These are phyloP conservation scores for Fusarium pseudocircinatum DNA, from an alignment of 2,329 filamentous ascomycete species.

Conservation along the genomic window DNA sequence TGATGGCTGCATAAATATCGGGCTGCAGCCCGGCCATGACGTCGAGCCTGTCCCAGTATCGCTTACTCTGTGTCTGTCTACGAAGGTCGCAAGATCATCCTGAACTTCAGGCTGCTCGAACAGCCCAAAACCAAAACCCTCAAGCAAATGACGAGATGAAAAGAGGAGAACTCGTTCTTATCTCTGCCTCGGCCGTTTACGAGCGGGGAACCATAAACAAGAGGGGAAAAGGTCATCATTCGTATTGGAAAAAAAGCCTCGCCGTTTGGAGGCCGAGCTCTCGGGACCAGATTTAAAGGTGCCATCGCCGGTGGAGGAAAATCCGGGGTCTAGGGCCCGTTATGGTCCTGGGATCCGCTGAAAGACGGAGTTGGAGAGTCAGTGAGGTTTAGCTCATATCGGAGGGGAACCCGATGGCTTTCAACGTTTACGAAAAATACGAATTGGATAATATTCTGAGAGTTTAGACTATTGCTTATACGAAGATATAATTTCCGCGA, in stretches of 20 bases:
- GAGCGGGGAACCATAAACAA: not conserved
- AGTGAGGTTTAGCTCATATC: not conserved
- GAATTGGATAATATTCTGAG: not conserved
- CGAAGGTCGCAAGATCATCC: not conserved
- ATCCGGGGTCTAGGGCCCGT: slow-evolving; percentile 8
- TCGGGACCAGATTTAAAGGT: not conserved
- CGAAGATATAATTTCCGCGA: rapidly evolving
- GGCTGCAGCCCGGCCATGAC: slow-evolving; percentile 36
- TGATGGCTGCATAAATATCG: slow-evolving; percentile 32
- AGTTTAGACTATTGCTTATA: not conserved
- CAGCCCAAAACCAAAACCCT: no score
- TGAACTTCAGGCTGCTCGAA: not conserved
- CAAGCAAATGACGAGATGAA: not conserved
- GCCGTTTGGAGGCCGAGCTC: not conserved
- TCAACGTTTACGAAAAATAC: rapidly evolving
- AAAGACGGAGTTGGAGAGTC: not conserved
- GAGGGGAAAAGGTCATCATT: not conserved
- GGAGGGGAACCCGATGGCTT: not conserved
- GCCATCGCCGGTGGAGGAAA: not conserved
- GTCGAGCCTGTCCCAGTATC: not conserved
- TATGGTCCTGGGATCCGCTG: not conserved
- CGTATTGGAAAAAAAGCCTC: not conserved
- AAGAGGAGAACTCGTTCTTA: not conserved
- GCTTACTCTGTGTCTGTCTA: not conserved
- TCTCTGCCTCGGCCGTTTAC: not conserved